Evolutionary conservation across 805 yeast species (phyloP).

Genomic region (Candida nanaspora): DNA sequence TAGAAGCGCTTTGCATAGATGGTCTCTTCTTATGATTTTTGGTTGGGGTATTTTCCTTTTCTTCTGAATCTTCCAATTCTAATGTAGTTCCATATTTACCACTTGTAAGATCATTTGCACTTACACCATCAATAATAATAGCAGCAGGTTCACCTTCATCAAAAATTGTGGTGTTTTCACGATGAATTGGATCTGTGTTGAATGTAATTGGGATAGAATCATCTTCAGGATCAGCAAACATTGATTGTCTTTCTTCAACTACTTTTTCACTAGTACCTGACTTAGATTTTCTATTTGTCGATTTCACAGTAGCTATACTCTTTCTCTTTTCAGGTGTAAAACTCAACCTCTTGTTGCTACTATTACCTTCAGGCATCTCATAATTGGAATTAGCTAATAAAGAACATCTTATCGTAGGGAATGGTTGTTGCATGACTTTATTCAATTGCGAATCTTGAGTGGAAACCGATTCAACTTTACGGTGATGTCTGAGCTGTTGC

Average conservation of each 20-base stretch:
- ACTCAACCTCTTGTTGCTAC: constrained; percentile 10
- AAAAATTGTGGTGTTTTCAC: constrained; percentile 4
- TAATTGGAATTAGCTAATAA: constrained; percentile 20
- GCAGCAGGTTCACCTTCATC: constrained; percentile 1
- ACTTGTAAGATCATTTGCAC: background rate
- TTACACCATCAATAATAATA: background rate
- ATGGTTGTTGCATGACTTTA: constrained; percentile 11
- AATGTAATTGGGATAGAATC: constrained; percentile 3
- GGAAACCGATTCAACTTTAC: constrained; percentile 19
- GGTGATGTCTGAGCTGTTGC: constrained; percentile 16
- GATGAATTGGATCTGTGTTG: background rate
- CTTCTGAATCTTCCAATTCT: no score
- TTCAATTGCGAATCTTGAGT: constrained; percentile 17
- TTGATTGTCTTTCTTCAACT: constrained; percentile 8
- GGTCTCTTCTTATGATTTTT: background rate
- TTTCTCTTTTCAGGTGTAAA: constrained; percentile 20
- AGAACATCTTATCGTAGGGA: constrained; percentile 19
- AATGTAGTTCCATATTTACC: background rate
- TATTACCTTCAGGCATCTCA: constrained; percentile 17
- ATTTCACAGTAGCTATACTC: background rate
- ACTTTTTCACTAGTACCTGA: no score
- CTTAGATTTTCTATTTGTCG: background rate
- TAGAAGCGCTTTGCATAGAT: background rate
- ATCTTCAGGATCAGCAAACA: constrained; percentile 23
- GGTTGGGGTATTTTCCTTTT: background rate